Base-by-base conservation (phyloP, 78 protist genomes). In the Cavenderia fasciculata region DNA sequence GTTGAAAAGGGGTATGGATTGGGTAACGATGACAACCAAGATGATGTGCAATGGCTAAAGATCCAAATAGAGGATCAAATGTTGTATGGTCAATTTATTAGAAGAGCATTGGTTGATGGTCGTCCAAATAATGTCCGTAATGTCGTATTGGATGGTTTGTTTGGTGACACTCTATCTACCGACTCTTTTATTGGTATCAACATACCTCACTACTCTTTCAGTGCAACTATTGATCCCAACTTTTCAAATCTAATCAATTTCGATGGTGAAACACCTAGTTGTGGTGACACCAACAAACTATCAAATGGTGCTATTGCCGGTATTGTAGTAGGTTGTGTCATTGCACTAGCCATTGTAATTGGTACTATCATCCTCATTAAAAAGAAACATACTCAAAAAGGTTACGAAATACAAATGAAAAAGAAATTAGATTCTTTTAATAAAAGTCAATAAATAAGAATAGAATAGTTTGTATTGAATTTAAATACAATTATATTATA, bases 191-290 rank as follows among this genome's bases (percentile, higher is more conserved):
- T 57, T 27, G 34, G n/a, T 3, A 36, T 27, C 8, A 57, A 5
- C 18, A 57, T 2, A 27, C 4, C 6, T 27, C 18, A 23, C 27
- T 23, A 4, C 2, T 27, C 27, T 57, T 16, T 27, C 23, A 57
- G 27, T 57, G 16, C 3, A 5, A 10, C 27, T 27, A 10, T 57
- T 2, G 19, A 25, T 56, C 85, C 85, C 6, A 69, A 74, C 41
- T 74, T 74, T 33, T 74, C 85, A 18, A 63, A 52, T 38, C n/a
- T 74, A 8, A 14, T 74, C 43, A 69, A 74, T 41, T 4, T 57
- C 33, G 33, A 57, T 7, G 27, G 27, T 27, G 63, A 57, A 27
- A 57, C 27, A 2, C n/a, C n/a, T n/a, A n/a, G n/a, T n/a, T 57
- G 63, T 57, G 11, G 8, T 6, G 4, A 29, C n/a, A 57, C 10